phyloP scores from a whole-genome alignment of 2,329 filamentous ascomycete species.

The Colletotrichum falcatum region DNA sequence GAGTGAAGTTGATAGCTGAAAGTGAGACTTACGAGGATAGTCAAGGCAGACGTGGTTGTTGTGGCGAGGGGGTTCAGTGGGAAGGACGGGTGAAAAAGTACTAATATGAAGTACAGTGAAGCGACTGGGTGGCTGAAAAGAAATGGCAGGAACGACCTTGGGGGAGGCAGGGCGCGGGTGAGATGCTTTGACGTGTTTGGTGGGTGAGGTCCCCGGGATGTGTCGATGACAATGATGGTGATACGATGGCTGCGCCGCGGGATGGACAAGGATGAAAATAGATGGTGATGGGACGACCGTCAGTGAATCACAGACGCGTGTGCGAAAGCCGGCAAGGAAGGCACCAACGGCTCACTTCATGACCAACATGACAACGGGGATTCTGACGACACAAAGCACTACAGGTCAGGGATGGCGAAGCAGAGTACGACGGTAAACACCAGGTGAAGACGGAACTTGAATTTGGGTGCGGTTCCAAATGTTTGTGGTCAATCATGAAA shows the following conservation, averaged over 20 bases:
- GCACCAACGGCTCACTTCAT: background rate
- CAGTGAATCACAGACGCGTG: background rate
- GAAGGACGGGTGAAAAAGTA: no score
- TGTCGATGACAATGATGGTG: background rate
- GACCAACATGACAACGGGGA: background rate
- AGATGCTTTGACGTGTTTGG: no score
- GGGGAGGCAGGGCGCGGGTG: background rate
- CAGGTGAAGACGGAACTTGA: constrained; percentile 32
- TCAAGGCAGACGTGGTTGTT: no score
- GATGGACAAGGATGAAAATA: background rate
- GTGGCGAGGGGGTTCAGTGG: background rate
- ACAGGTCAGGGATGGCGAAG: background rate
- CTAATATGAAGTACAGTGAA: background rate
- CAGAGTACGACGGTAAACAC: constrained; percentile 1
- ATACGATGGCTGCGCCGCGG: background rate
- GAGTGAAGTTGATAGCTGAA: background rate
- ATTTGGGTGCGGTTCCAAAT: constrained; percentile 29
- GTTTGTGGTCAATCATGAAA: constrained; percentile 31
- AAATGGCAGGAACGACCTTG: background rate
- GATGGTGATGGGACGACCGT: no score
- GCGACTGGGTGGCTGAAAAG: background rate
- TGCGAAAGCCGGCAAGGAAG: background rate
- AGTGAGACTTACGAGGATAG: no score
- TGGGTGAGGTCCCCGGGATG: background rate
- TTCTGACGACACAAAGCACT: background rate